Evolutionary conservation across 2,329 filamentous ascomycete genomes (phyloP).

Genomic region (Phaeoacremonium minimum): DNA sequence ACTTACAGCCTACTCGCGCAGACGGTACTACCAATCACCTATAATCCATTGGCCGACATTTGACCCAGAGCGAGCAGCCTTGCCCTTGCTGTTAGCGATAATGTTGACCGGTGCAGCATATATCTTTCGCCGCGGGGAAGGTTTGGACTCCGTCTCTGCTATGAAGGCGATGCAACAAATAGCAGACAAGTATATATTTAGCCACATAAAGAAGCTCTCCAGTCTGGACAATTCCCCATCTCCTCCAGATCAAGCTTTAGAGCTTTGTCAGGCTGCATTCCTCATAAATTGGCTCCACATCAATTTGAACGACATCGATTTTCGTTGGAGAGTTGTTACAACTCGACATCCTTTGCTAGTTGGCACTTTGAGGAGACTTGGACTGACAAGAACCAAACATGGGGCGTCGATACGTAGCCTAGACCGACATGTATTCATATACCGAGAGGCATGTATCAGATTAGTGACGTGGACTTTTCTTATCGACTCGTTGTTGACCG

Average conservation of each 20-base stretch:
- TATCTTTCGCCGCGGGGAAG: background rate
- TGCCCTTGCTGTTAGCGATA: background rate
- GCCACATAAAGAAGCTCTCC: background rate
- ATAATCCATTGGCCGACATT: background rate
- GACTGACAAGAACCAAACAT: background rate
- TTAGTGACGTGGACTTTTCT: background rate
- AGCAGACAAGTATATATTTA: background rate
- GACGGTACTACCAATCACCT: background rate
- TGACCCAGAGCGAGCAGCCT: background rate
- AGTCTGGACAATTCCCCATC: background rate
- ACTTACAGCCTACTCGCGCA: background rate
- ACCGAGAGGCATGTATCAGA: background rate
- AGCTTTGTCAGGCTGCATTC: background rate
- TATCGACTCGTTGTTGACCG: background rate
- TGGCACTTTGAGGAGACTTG: background rate
- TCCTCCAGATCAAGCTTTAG: background rate
- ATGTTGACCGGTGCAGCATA: background rate
- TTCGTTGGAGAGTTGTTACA: background rate
- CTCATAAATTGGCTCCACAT: background rate
- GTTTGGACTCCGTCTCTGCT: background rate
- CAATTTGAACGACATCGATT: background rate
- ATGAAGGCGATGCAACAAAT: background rate
- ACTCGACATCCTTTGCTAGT: background rate
- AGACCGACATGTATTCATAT: background rate
- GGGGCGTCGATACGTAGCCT: background rate